These are phyloP conservation scores for Coemansia sp. DNA, from an alignment of 192 early-diverging fungal species.

Conservation along the genomic window DNA sequence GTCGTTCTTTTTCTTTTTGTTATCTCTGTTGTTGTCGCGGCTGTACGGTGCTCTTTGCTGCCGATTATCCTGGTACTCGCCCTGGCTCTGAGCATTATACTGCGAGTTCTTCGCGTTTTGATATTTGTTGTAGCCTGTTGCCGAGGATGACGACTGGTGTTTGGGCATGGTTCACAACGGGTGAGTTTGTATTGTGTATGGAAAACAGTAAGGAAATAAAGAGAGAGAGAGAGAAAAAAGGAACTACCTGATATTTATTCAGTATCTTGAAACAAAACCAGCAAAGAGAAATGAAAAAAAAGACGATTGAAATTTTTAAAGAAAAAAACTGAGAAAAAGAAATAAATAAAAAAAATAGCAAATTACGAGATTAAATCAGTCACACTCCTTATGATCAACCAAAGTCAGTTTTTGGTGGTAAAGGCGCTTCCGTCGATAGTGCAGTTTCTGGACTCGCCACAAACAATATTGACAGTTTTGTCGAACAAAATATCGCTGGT, in stretches of 20 bases:
- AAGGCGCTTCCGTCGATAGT: slow-evolving; percentile 13
- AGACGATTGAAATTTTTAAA: not conserved
- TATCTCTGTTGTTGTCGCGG: not conserved
- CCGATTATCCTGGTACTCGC: too few species aligned
- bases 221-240: not conserved
- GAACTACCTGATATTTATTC: too few species aligned
- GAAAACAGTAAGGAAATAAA: not conserved
- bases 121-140: not conserved
- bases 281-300: not conserved
- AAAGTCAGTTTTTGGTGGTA: not conserved
- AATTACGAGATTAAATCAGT: not conserved
- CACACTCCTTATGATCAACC: too few species aligned
- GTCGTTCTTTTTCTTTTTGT: slow-evolving; percentile 3
- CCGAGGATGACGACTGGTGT: too few species aligned
- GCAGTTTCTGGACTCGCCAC: slow-evolving; percentile 28
- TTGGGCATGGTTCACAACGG: not conserved
- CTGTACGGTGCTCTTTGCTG: not conserved
- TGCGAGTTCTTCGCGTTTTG: not conserved
- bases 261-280: too few species aligned
- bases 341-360: not conserved
- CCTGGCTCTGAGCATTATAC: too few species aligned
- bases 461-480: slow-evolving; percentile 38
- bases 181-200: not conserved
- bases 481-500: slow-evolving; percentile 43
- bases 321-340: not conserved